Evolutionary conservation across 495 filamentous ascomycete genomes (phyloP), one percentile per base, ranked within the genome.

Genomic region (Penicillium bialowiezense): DNA sequence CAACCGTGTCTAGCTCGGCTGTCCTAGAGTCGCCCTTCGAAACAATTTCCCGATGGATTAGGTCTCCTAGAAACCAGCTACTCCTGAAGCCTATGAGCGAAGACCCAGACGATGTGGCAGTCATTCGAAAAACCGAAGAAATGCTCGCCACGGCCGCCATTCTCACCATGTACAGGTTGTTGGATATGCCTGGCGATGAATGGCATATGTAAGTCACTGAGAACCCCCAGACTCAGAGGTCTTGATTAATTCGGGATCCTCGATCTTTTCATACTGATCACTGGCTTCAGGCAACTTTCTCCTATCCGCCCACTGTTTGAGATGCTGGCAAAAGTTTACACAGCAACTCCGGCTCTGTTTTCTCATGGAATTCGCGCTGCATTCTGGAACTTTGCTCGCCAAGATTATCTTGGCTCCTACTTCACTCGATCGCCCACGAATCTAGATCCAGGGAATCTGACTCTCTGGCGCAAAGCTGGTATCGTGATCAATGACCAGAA

Each of bases 331-430:
- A 20, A 44, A 21, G 7, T 58, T 32, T 23, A 59, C 32, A 18
- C 41, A 15, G 26, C 17, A 14, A 15, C 41, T 6, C 36, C 53
- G 7, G 15, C 50, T 4, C 14, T 17, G 4, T 68, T 73, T 28
- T 55, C 63, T 12, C 65, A 67, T 21, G 72, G 69, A 5, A 43
- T 64, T 1, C 56, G 56, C 9, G 67, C 70, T 9, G 65, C 60
- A 1, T 73, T 75, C 41, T 75, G 72, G 70, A 70, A 70, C 37
- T 59, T 75, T 40, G 65, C 64, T 19, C 65, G 69, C 3, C 60
- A 66, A 40, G 72, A 75, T 40, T 71, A 71, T 42, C 50, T 70
- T 4, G 62, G 63, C 7, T 69, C 69, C 1, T 75, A 73, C 28
- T 63, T 67, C 18, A 71, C 58, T 19, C 65, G 68, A 7, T 42